Evolutionary conservation across 1,139 yeast genomes (phyloP), one percentile per base, ranked within the genome.

Genomic region (Geotrichum siamense): DNA sequence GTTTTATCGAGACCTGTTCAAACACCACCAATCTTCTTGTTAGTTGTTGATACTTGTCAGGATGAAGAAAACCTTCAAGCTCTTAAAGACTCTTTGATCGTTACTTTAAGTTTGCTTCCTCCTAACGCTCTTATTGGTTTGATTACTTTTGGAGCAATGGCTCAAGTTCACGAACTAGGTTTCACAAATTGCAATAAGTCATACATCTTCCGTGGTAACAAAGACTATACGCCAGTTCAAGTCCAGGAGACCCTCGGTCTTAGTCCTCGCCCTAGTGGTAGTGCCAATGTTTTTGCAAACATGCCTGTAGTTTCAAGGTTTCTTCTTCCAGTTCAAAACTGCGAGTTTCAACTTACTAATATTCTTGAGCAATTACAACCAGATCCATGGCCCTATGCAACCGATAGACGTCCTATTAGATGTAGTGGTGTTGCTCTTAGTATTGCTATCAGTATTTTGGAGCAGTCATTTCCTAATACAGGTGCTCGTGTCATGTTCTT

Each of bases 361-460:
- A 75, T 85, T 50, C 75, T 91, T 58, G 96, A 89, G 65, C 77
- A 79, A 53, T 74, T 93, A 60, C 71, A 78, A 50, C 76, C 74
- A 45, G 97, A 93, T 58, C 89, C 94, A 45, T 91, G 99, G 99
- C 78, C 93, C 30, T 86, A 86, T 39, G 82, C 85, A 44, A 76
- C 82, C 48, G 94, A 91, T 53, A 79, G 81, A 59, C 80, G 99
- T 65, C 84, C 97, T 13, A 69, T 86, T 51, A 78, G 99, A 68
- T 83, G 93, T 51, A 86, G 96, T 5, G 98, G 98, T 52, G 81
- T 94, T 22, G 97, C 98, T 5, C 67, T 89, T 58, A 78, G 83
- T 51, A 79, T 91, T 53, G 96, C 97, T 17, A 74, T 87, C 25
- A 76, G 83, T 56, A 66, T 91, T 50, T 74, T 87, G 54, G 96